Evolutionary conservation across 1,139 yeast species (phyloP).

Genomic region (Saccharomyces hybrid): DNA sequence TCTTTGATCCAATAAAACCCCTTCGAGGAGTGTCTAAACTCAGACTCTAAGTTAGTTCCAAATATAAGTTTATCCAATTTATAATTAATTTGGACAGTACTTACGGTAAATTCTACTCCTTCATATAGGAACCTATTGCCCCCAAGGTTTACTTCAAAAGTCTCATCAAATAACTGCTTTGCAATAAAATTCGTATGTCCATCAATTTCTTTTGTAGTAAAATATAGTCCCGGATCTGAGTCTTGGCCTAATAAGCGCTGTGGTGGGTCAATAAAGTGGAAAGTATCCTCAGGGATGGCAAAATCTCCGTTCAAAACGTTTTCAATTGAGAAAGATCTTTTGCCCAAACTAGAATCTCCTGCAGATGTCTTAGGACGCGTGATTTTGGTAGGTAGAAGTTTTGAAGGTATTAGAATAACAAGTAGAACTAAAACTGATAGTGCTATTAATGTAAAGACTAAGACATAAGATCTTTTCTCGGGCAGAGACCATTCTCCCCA

Average conservation of each 20-base stretch:
- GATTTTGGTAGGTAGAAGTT: not conserved
- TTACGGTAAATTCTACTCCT: constrained; percentile 18
- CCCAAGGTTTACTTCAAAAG: constrained; percentile 15
- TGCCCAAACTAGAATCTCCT: not conserved
- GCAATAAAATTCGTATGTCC: constrained; percentile 25
- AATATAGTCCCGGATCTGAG: constrained; percentile 34
- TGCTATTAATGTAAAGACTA: not conserved
- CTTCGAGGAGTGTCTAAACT: constrained; percentile 72
- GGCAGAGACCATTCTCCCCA: not conserved
- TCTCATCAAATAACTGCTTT: constrained; percentile 19
- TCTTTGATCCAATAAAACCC: constrained; percentile 62
- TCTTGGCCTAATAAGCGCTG: constrained; percentile 14
- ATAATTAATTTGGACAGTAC: constrained; percentile 23
- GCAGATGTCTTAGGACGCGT: not conserved
- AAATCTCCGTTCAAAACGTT: constrained; percentile 26
- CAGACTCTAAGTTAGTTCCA: constrained; percentile 33
- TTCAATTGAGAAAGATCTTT: constrained; percentile 19
- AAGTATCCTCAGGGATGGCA: constrained; percentile 16
- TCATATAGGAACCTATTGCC: constrained; percentile 21
- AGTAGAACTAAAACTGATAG: not conserved
- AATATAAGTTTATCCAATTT: constrained; percentile 29
- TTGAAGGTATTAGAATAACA: not conserved
- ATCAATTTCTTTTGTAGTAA: constrained; percentile 16
- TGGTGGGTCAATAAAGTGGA: constrained; percentile 32
- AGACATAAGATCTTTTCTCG: not conserved